These are phyloP conservation scores for Otatea glauca DNA, from an alignment of 176 grass and related monocot species.

Conservation along the genomic window DNA sequence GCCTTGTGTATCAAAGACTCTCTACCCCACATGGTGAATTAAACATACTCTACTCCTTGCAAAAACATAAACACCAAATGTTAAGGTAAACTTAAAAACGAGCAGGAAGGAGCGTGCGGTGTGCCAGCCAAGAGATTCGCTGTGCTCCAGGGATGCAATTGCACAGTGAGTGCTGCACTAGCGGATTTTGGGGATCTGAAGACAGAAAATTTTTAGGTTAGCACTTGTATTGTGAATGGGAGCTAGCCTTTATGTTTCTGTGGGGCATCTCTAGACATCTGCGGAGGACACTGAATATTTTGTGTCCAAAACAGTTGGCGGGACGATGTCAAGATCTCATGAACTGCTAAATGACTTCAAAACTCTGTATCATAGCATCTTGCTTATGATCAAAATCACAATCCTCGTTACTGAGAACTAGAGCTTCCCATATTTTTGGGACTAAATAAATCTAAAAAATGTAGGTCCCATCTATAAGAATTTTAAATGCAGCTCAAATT, in stretches of 20 bases:
- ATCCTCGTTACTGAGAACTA: not conserved
- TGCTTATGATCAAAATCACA: conserved; percentile 4
- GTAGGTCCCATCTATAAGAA: not conserved
- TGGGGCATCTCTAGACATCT: not conserved
- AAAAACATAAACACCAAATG: not conserved
- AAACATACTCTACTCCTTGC: conserved; percentile 6
- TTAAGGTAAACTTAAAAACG: conserved; percentile 18
- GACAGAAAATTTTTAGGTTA: conserved; percentile 16
- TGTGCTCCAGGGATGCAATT: conserved; percentile 6
- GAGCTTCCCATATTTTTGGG: not conserved
- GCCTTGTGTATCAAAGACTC: not conserved
- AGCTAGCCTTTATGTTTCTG: conserved; percentile 7
- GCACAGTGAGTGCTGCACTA: conserved; percentile 29
- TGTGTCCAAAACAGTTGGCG: not conserved
- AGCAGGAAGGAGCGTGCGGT: not conserved
- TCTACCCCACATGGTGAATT: conserved; percentile 1
- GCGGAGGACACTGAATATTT: not conserved
- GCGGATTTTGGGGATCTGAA: conserved; percentile 17
- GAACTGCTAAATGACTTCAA: conserved; percentile 22
- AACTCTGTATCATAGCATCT: not conserved
- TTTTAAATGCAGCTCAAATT: conserved; percentile 22
- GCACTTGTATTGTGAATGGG: not conserved
- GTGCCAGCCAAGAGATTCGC: conserved; percentile 14
- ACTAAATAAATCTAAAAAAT: not conserved
- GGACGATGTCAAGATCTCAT: conserved; percentile 14